Conservation (phyloP, 2,329 filamentous ascomycete genomes). For the Claviceps quebecensis region DNA sequence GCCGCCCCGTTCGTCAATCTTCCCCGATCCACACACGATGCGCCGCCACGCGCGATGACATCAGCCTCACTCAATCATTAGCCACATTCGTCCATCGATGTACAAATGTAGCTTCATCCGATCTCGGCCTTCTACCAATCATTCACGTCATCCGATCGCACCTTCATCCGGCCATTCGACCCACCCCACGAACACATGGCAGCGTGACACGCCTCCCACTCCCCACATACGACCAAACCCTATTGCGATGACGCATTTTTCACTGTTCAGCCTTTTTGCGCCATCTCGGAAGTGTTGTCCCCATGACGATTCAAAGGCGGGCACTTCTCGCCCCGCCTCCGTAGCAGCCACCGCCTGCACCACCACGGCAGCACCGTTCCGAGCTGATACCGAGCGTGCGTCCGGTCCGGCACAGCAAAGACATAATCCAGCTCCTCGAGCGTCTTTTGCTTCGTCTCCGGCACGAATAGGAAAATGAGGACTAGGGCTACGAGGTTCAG, state of each 20-base stretch:
- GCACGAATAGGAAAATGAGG: slow-evolving; percentile 35
- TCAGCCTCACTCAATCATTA: neutral
- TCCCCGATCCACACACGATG: neutral
- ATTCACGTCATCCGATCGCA: too few relatives aligned
- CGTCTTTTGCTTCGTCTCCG: slow-evolving; percentile 36
- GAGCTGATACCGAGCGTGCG: slow-evolving; percentile 27
- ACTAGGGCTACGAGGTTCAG: slow-evolving; percentile 31
- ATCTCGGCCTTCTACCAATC: too few relatives aligned
- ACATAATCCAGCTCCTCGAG: slow-evolving; percentile 37
- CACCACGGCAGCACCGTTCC: slow-evolving; percentile 22
- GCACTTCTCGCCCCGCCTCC: slow-evolving; percentile 4
- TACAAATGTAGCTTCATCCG: too few relatives aligned
- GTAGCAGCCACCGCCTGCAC: slow-evolving; percentile 16
- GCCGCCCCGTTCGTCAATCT: neutral
- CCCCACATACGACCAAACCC: neutral
- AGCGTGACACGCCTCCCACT: neutral
- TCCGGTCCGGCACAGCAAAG: slow-evolving; percentile 27
- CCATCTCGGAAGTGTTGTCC: neutral
- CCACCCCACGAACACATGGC: too few relatives aligned
- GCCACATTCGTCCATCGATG: too few relatives aligned
- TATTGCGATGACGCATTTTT: neutral
- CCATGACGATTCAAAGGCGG: slow-evolving; percentile 6
- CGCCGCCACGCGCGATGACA: neutral
- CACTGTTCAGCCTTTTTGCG: neutral
- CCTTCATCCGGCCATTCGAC: too few relatives aligned